Percentiles rank a stretch among this genome's conserved stretches.
These are phyloP conservation scores for Danielia reshetovae DNA, from an alignment of 805 yeast genomes.

Conservation along the genomic window DNA sequence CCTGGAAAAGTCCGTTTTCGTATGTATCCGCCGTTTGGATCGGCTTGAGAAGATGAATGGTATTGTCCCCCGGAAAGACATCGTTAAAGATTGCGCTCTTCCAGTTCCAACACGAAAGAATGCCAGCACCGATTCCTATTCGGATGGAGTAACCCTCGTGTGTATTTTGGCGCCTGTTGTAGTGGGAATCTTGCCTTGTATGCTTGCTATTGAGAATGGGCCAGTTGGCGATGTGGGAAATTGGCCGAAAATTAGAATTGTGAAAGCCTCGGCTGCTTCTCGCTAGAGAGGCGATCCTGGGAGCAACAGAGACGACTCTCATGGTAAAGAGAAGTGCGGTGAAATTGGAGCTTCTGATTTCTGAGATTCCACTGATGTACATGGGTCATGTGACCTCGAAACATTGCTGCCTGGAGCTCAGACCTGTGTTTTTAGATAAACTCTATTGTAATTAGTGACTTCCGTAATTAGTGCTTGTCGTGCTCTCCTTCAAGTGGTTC, in stretches of 20 bases:
- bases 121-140: slow-evolving; percentile 8
- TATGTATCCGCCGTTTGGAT: slow-evolving; percentile 56
- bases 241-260: background rate
- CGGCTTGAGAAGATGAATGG: slow-evolving; percentile 40
- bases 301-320: no score
- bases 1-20: slow-evolving; percentile 59
- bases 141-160: background rate
- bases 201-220: background rate
- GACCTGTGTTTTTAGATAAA: no score
- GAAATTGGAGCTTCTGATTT: no score
- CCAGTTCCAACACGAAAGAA: slow-evolving; percentile 4
- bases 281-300: background rate
- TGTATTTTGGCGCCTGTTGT: background rate
- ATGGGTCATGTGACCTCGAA: no score
- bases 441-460: no score
- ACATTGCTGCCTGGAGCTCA: background rate
- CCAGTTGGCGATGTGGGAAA: background rate
- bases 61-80: slow-evolving; percentile 7
- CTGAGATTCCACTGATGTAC: no score
- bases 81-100: slow-evolving; percentile 3
- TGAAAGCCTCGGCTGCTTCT: background rate
- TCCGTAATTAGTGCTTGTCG: background rate
- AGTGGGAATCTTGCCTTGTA: background rate
- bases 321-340: no score
- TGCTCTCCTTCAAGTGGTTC: slow-evolving; percentile 19